Base-by-base conservation (phyloP, 73 alveolate genomes). In the Paramecium bursaria region DNA sequence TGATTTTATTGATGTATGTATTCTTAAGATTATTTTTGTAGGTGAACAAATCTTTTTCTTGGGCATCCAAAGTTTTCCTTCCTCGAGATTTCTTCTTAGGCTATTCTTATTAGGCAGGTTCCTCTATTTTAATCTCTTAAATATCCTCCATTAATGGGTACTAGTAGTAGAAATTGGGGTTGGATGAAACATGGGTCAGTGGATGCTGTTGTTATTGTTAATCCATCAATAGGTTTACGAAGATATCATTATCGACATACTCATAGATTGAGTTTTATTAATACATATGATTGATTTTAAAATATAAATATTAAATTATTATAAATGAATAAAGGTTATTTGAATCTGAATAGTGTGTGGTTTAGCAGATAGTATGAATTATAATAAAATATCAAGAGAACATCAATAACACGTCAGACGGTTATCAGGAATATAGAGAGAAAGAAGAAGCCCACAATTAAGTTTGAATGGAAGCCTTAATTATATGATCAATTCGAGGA, bases 1-100 rank as follows among this genome's bases (percentile, higher is more conserved):
- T 79, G 3, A 79, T 79, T 57, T 79, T 79, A 42, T 79, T 79
- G 0, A 79, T 79, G n/a, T 79, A 79, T 13, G 89, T 79, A 21
- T 79, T 79, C 23, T 79, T 79, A 7, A 73, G 35, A 39, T 61
- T 79, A 33, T 79, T 61, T 39, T 79, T 79, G 14, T 53, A 79
- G 22, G 73, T 13, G 33, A 67, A 67, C 44, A 47, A 47, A 39
- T 67, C 82, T 7, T 39, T 39, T 15, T 57, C 82, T 30, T 67
- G 17, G 39, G 10, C 50, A 39, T 42, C 35, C 21, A 21, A 47
- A 33, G 60, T 31, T 19, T 67, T 67, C 4, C 82, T 19, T 67
- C 44, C 44, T 67, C 25, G 49, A 15, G 2, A 15, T 67, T 67
- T 35, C 44, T 67, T n/a, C 35, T 67, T 67, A n/a, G n/a, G n/a